Base-by-base conservation (phyloP, 441 rosid species). In the Gossypium lobatum region DNA sequence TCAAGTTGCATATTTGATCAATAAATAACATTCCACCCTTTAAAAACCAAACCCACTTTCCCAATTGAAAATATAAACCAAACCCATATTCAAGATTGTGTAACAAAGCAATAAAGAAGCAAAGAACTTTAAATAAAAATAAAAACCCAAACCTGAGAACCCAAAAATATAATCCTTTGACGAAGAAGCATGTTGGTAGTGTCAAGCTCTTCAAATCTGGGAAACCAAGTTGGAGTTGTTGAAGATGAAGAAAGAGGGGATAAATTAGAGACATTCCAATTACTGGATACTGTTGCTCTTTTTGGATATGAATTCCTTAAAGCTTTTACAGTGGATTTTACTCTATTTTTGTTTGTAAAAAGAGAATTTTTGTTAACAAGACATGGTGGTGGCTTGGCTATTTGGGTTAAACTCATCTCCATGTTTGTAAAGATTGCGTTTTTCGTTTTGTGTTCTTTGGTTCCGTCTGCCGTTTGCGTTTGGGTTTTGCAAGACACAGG, bases 171-270 rank as follows among this genome's bases (percentile, higher is more conserved):
- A 76, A 90, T 89, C 80, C 96, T 86, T 78, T 90, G 97, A 72
- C 98, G 93, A 45, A 94, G 97, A 67, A 94, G 92, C 95, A 89
- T 88, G 85, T 87, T 91, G 73, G 97, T 89, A 68, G 88, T 86
- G 64, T 95, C 95, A 21, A 92, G 89, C 68, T 95, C 98, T 77
- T 92, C 93, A 64, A 95, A 84, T 77, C 83, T 85, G 1, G 98
- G 96, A 21, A 86, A 78, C 16, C 85, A 75, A 0, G 97, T 64
- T 0, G 98, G 83, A 80, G 87, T 82, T 1, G 87, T 81, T 1
- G 91, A 73, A 48, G 84, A 81, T 1, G 91, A 73, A 53, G 59
- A 17, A 46, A 83, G 48, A 25, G 77, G 78, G 14, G 88, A 76
- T 72, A 80, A 81, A 34, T 61, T 77, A 28, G 82, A 57, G 17